Evolutionary conservation across 2,329 filamentous ascomycete species (phyloP), one percentile per base, ranked within the genome.

Genomic region (Cladosporium sp.): DNA sequence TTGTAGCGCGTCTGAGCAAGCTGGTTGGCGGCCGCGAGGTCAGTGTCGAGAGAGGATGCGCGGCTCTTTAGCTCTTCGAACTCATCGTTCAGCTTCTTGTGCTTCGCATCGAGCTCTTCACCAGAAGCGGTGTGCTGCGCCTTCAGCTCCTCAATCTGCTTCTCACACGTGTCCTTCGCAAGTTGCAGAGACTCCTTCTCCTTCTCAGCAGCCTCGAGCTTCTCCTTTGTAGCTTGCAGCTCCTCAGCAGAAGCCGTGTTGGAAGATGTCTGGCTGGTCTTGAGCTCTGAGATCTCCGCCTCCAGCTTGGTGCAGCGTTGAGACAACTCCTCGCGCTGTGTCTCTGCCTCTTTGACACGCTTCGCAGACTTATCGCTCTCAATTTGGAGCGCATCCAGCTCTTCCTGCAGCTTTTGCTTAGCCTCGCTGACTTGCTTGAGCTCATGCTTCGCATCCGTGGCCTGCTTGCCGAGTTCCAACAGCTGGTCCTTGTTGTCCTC

Each of bases 1-100:
- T 90, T 95, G 73, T 90, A 97, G 25, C 93, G 79, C 13, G 81
- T 85, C 53, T 94, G 85, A 0, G 93, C 89, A 11, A 97, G 78
- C 67, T 94, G 83, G 65, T 96, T 84, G 0, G 91, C 86, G 2
- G 90, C 90, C 2, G 83, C 85, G 3, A 97, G 77, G 63, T 98
- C 92, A 0, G 85, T 88, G 62, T 95, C 84, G 15, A 96, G 68
- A 0, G 79, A 78, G 2, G 80, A 74, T 0, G 84, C 80, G 66
- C 85, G 88, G 16, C 76, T 70, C 67, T 86, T 89, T 30, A 94
- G 74, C 36, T 83, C 82, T 36, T 91, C 78, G 53, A 88, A 81
- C 49, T 91, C 84, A 2, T 69, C 69, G 46, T 79, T 77, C 7
- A 90, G 63, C 52, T 78, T 77, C 41, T 77, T 69, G 57, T 75